Percentiles rank a stretch among this genome's conserved stretches.
These are phyloP conservation scores for Colletotrichum incanum DNA, from an alignment of 2,329 filamentous ascomycete species.

Conservation along the genomic window DNA sequence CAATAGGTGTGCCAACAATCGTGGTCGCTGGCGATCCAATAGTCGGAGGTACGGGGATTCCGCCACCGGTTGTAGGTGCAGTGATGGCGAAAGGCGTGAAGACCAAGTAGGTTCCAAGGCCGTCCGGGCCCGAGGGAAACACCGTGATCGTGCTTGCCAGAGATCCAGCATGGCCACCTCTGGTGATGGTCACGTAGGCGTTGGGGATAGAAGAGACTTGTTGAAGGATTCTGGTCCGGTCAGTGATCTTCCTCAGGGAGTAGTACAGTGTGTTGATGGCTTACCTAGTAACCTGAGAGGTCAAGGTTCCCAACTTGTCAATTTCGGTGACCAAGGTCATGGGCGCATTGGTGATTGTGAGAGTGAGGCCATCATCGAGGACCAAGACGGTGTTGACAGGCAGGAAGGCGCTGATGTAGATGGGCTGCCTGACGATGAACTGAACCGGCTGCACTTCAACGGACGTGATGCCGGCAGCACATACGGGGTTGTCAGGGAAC, in stretches of 20 bases:
- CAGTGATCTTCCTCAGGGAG: background rate
- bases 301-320: slow-evolving; percentile 36
- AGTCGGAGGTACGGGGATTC: slow-evolving; percentile 16
- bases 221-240: slow-evolving; percentile 24
- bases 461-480: slow-evolving; percentile 40
- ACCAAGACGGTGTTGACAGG: slow-evolving; percentile 37
- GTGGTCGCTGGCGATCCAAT: slow-evolving; percentile 18
- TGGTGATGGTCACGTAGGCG: slow-evolving; percentile 37
- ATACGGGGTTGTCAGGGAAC: slow-evolving; percentile 38
- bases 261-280: background rate
- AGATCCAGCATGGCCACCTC: slow-evolving; percentile 32
- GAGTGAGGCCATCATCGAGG: slow-evolving; percentile 37
- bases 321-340: slow-evolving; percentile 37
- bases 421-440: slow-evolving; percentile 38
- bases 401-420: slow-evolving; percentile 41
- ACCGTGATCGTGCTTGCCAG: slow-evolving; percentile 35
- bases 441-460: slow-evolving; percentile 41
- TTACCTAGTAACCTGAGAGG: slow-evolving; percentile 33
- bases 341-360: slow-evolving; percentile 40
- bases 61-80: slow-evolving; percentile 12
- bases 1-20: slow-evolving; percentile 19
- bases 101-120: slow-evolving; percentile 35
- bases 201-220: slow-evolving; percentile 22
- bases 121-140: slow-evolving; percentile 26
- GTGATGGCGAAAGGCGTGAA: slow-evolving; percentile 22